phyloP scores from a whole-genome alignment of 768 basidiomycete genomes.

The Polyporus arcularius region DNA sequence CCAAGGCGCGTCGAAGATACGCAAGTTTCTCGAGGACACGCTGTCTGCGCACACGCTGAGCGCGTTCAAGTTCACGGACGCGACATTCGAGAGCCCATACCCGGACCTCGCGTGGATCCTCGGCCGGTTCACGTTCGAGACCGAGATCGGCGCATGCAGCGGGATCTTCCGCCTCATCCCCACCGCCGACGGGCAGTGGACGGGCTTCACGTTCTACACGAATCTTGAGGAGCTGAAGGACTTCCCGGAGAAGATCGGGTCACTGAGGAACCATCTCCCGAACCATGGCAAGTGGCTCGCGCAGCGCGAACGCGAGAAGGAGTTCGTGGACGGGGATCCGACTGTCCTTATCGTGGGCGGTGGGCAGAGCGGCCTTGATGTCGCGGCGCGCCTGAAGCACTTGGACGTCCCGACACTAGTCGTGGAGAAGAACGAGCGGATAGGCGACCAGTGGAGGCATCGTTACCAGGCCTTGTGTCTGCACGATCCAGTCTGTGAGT shows the following conservation, averaged over 20 bases:
- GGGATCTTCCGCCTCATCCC: conserved; percentile 50
- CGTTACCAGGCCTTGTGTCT: conserved; percentile 68
- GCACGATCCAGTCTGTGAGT: conserved; percentile 67
- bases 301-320: conserved; percentile 35
- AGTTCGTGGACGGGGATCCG: conserved; percentile 48
- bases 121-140: conserved; percentile 44
- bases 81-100: conserved; percentile 21
- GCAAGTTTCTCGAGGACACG: conserved; percentile 29
- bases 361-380: conserved; percentile 55
- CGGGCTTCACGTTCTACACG: conserved; percentile 50
- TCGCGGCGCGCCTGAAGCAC: conserved; percentile 58
- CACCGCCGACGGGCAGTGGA: conserved; percentile 44
- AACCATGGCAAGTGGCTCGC: conserved; percentile 46
- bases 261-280: conserved; percentile 33
- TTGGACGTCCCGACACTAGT: conserved; percentile 52
- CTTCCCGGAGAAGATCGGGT: conserved; percentile 43
- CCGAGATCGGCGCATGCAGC: conserved; percentile 35
- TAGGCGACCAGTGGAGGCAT: conserved; percentile 68
- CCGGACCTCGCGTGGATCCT: conserved; percentile 32
- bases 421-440: conserved; percentile 60
- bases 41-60: conserved; percentile 19
- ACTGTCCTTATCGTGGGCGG: conserved; percentile 53
- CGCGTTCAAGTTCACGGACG: conserved; percentile 19
- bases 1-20: conserved; percentile 33
- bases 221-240: conserved; percentile 53